phyloP scores from a whole-genome alignment of 257 asterid genomes.

The Coffea canephora region DNA sequence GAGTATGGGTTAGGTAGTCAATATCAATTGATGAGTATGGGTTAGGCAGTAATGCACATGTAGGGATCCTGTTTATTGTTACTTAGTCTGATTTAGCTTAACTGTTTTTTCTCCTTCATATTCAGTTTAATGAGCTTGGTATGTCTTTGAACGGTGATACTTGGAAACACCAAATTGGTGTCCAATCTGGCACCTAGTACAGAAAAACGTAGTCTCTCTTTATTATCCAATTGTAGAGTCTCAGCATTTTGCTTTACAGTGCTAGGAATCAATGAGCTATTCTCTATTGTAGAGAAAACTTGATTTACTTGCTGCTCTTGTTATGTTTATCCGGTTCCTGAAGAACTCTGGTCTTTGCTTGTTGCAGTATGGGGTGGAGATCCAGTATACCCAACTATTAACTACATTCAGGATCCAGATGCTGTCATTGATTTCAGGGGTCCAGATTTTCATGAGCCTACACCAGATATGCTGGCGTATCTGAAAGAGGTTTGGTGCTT shows the following conservation, averaged over 20 bases:
- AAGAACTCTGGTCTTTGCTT: constrained; percentile 6
- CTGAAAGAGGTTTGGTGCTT: constrained; percentile 79
- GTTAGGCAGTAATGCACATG: too few relatives aligned
- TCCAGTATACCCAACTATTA: constrained; percentile 94
- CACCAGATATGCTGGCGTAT: constrained; percentile 84
- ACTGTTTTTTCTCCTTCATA: neutral
- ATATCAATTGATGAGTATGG: neutral
- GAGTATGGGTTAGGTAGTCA: neutral
- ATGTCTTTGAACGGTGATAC: neutral
- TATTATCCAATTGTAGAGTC: neutral
- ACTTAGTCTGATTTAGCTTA: neutral
- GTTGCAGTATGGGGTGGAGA: constrained; percentile 98
- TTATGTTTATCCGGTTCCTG: constrained; percentile 1
- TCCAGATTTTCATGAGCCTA: constrained; percentile 96
- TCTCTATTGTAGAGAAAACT: neutral
- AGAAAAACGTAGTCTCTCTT: neutral
- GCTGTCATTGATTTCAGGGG: constrained; percentile 94
- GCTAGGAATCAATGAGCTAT: neutral
- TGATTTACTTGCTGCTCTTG: neutral
- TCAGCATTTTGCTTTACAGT: neutral
- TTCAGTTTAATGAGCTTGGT: neutral
- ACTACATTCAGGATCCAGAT: constrained; percentile 94
- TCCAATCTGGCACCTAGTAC: neutral
- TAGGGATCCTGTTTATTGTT: too few relatives aligned
- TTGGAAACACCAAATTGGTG: constrained; percentile 1